These are phyloP conservation scores for Leccinellum luteum DNA, from an alignment of 768 basidiomycete species.

Conservation along the genomic window DNA sequence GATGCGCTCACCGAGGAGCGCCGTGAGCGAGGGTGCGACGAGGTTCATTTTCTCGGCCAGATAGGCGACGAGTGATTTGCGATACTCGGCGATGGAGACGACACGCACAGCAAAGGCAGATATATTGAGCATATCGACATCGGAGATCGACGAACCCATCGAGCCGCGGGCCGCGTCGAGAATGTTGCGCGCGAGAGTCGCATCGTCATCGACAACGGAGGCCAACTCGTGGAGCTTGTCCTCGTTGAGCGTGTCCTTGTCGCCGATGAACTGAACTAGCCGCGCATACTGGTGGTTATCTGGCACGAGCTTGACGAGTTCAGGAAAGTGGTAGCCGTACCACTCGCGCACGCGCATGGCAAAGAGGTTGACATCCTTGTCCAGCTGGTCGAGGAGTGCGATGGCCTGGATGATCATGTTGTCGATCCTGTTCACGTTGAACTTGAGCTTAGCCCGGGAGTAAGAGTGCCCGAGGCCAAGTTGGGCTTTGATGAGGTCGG, in stretches of 20 bases:
- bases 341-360: constrained; percentile 98
- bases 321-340: constrained; percentile 99
- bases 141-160: constrained; percentile 89
- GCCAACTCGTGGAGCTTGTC: constrained; percentile 79
- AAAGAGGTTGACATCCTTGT: constrained; percentile 99
- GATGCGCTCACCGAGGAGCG: constrained; percentile 88
- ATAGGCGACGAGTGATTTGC: constrained; percentile 85
- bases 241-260: constrained; percentile 79
- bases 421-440: constrained; percentile 93
- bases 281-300: constrained; percentile 95
- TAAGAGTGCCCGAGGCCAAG: constrained; percentile 97
- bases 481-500: constrained; percentile 90
- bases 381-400: constrained; percentile 95
- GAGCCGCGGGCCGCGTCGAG: constrained; percentile 92
- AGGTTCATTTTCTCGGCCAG: constrained; percentile 96
- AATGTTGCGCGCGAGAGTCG: constrained; percentile 86
- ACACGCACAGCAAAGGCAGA: constrained; percentile 87
- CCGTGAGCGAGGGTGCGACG: constrained; percentile 91
- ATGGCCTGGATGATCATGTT: constrained; percentile 99
- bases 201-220: constrained; percentile 77
- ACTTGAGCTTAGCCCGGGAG: constrained; percentile 96
- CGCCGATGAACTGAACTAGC: constrained; percentile 80
- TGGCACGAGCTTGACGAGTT: constrained; percentile 88
- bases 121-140: constrained; percentile 96
- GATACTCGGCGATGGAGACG: constrained; percentile 89